Evolutionary conservation across 2,329 filamentous ascomycete species (phyloP).

Genomic region (Fusarium ramigenum): DNA sequence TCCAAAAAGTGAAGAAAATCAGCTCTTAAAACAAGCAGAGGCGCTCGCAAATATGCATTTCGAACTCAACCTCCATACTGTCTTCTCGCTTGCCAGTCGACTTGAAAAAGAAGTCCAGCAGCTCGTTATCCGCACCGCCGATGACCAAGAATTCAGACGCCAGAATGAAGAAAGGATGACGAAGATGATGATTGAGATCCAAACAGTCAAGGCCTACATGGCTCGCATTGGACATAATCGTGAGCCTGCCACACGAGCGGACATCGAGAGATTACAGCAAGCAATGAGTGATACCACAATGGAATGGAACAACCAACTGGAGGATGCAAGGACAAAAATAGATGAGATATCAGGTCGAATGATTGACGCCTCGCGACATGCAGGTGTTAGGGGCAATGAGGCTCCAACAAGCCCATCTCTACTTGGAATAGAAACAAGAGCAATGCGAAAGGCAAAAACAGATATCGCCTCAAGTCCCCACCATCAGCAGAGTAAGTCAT

Average conservation of each 20-base stretch:
- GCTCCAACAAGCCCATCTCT: not conserved
- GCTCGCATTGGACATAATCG: constrained; percentile 5
- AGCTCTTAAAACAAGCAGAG: constrained; percentile 43
- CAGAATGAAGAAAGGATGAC: constrained; percentile 45
- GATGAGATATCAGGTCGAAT: constrained; percentile 37
- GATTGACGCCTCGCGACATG: constrained; percentile 31
- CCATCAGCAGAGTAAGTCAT: constrained; percentile 13
- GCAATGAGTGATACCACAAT: constrained; percentile 31
- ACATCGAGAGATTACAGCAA: constrained; percentile 31
- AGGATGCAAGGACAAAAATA: constrained; percentile 36
- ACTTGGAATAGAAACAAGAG: constrained; percentile 21
- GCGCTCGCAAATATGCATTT: constrained; percentile 50
- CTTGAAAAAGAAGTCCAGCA: constrained; percentile 45
- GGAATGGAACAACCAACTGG: constrained; percentile 38
- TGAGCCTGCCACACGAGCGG: constrained; percentile 13
- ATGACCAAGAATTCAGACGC: constrained; percentile 44
- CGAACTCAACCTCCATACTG: constrained; percentile 48
- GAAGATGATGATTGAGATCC: constrained; percentile 45
- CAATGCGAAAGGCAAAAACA: not conserved
- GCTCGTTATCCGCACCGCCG: constrained; percentile 40
- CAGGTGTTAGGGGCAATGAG: constrained; percentile 26
- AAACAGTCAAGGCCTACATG: constrained; percentile 44
- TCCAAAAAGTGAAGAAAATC: not conserved
- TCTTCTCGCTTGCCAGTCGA: constrained; percentile 42
- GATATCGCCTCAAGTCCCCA: not conserved